These are phyloP conservation scores for Mariannaea sp. DNA, from an alignment of 2,329 filamentous ascomycete genomes.

Conservation along the genomic window DNA sequence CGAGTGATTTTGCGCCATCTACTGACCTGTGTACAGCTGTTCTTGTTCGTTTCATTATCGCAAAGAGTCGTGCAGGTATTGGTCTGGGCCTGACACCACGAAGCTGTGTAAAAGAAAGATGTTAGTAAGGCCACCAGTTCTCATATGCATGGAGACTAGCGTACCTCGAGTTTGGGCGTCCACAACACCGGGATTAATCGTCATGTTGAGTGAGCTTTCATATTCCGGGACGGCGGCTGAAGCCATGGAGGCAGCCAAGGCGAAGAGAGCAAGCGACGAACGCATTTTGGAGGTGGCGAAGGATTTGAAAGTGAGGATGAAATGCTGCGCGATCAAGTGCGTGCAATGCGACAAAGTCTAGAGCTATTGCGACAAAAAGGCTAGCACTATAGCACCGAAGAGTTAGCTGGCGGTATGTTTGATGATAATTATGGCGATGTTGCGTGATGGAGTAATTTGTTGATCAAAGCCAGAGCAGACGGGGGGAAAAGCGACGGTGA, in stretches of 20 bases:
- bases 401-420: conserved; percentile 27
- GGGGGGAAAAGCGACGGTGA: neutral
- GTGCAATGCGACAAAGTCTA: conserved; percentile 4
- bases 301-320: neutral
- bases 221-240: conserved; percentile 52
- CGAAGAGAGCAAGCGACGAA: conserved; percentile 46
- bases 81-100: conserved; percentile 57
- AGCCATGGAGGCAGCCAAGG: conserved; percentile 51
- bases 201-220: conserved; percentile 48
- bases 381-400: conserved; percentile 19
- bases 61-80: conserved; percentile 58
- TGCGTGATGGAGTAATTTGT: conserved; percentile 21
- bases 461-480: neutral
- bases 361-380: conserved; percentile 9
- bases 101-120: conserved; percentile 44
- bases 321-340: neutral
- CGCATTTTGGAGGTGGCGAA: conserved; percentile 46
- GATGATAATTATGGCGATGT: conserved; percentile 27
- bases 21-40: conserved; percentile 55
- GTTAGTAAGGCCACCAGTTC: conserved; percentile 18
- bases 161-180: conserved; percentile 46
- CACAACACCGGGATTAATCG: conserved; percentile 47
- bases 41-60: conserved; percentile 42
- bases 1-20: too few species aligned
- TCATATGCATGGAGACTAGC: conserved; percentile 23